Conservation (phyloP, 495 filamentous ascomycete species). For the Tetracladium setigerum region DNA sequence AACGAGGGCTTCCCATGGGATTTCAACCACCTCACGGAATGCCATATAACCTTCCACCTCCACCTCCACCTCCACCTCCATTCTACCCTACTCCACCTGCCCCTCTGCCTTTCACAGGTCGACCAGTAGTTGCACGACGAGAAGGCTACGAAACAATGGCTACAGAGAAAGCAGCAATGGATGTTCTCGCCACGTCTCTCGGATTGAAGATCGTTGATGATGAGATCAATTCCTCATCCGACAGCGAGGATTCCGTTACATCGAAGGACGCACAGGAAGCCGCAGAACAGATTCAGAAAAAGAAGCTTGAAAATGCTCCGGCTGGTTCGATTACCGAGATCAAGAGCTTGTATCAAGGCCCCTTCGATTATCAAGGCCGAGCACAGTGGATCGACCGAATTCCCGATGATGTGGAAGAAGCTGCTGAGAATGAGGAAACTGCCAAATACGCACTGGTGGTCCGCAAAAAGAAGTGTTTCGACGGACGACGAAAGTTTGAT, state of each 20-base stretch:
- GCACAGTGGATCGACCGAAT: constrained; percentile 32
- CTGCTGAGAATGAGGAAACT: constrained; percentile 43
- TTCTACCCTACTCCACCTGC: too few relatives aligned
- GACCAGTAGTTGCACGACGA: too few relatives aligned
- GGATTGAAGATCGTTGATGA: constrained; percentile 8
- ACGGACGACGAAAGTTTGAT: constrained; percentile 49
- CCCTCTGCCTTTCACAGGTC: too few relatives aligned
- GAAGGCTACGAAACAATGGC: not conserved
- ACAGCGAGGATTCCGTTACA: not conserved
- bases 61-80: too few relatives aligned
- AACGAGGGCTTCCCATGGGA: too few relatives aligned
- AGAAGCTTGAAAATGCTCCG: constrained; percentile 4
- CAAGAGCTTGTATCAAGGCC: constrained; percentile 31
- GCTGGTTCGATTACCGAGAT: constrained; percentile 24
- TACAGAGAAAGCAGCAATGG: constrained; percentile 4
- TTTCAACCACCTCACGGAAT: too few relatives aligned
- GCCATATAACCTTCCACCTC: too few relatives aligned
- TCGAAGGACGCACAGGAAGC: not conserved
- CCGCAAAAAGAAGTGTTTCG: constrained; percentile 42
- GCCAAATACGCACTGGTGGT: constrained; percentile 45
- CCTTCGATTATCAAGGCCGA: constrained; percentile 23
- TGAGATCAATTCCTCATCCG: not conserved
- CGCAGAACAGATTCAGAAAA: not conserved
- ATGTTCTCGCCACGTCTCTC: constrained; percentile 4
- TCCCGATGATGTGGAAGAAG: constrained; percentile 36